Percentiles rank a stretch among this genome's conserved stretches.
phyloP scores from a whole-genome alignment of 2,329 filamentous ascomycete species.

The Fonsecaea erecta region DNA sequence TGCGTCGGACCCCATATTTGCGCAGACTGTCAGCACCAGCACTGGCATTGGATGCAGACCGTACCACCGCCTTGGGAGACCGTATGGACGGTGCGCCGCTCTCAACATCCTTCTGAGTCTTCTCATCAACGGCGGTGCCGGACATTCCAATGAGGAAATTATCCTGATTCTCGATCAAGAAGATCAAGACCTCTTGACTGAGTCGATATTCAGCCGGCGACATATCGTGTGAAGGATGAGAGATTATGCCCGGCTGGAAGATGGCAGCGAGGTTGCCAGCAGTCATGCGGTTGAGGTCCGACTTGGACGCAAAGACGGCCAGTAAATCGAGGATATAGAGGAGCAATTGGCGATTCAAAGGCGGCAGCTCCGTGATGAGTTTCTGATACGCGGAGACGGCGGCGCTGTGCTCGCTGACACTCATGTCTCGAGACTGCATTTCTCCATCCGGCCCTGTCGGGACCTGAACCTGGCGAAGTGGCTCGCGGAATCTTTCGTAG shows the following conservation, averaged over 20 bases:
- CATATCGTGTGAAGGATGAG: constrained; percentile 94
- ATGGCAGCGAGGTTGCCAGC: constrained; percentile 93
- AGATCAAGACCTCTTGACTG: constrained; percentile 96
- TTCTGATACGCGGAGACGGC: constrained; percentile 85
- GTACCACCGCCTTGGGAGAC: constrained; percentile 63
- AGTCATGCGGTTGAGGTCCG: constrained; percentile 95
- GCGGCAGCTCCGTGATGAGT: constrained; percentile 89
- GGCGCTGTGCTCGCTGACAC: constrained; percentile 62
- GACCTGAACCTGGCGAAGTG: constrained; percentile 70
- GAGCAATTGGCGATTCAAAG: constrained; percentile 88
- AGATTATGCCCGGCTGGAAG: constrained; percentile 95
- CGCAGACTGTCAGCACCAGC: constrained; percentile 85
- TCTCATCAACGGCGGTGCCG: constrained; percentile 94
- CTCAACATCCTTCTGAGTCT: constrained; percentile 69
- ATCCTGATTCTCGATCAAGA: constrained; percentile 97
- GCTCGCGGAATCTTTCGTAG: constrained; percentile 88
- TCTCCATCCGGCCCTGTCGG: constrained; percentile 74
- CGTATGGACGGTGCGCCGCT: constrained; percentile 63
- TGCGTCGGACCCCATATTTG: constrained; percentile 78
- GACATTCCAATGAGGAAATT: constrained; percentile 99
- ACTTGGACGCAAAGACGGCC: constrained; percentile 95
- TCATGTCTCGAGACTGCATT: constrained; percentile 66
- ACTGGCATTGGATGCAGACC: constrained; percentile 86
- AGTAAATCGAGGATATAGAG: constrained; percentile 95
- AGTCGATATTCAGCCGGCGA: constrained; percentile 89